Evolutionary conservation across 371 early-diverging fungal genomes (phyloP).

Genomic region (Mortierella sp.): DNA sequence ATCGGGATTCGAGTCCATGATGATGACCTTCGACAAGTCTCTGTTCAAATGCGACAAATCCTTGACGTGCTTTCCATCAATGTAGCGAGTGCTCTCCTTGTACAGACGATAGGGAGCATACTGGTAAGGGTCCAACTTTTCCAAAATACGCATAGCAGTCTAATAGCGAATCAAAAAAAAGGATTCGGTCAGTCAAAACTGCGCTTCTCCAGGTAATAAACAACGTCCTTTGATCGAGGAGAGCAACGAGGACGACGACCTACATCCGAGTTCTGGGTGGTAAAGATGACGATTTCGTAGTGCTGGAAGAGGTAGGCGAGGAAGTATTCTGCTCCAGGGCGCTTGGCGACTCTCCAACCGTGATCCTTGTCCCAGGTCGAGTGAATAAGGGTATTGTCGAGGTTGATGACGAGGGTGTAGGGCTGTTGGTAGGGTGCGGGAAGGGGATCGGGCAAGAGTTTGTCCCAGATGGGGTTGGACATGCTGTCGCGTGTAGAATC

Average conservation of each 20-base stretch:
- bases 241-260: background rate
- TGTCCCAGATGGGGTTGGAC: conserved; percentile 79
- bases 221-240: background rate
- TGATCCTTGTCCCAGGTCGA: conserved; percentile 91
- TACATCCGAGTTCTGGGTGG: conserved; percentile 78
- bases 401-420: conserved; percentile 92
- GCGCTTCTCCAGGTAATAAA: background rate
- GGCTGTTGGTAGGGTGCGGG: conserved; percentile 85
- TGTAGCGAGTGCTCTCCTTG: conserved; percentile 89
- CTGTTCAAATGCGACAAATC: conserved; percentile 95
- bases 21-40: conserved; percentile 91
- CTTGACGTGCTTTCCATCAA: conserved; percentile 90
- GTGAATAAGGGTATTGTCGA: conserved; percentile 94
- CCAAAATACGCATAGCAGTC: conserved; percentile 83
- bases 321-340: conserved; percentile 97
- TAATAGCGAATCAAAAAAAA: background rate
- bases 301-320: conserved; percentile 89
- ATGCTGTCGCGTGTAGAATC: conserved; percentile 31
- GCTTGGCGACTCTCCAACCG: conserved; percentile 96
- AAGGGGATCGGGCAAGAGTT: conserved; percentile 91
- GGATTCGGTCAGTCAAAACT: no score
- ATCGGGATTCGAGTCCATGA: conserved; percentile 91
- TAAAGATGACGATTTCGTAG: conserved; percentile 96
- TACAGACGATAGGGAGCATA: conserved; percentile 89
- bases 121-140: conserved; percentile 91